Conservation (phyloP, 2,329 filamentous ascomycete species). For the Elsinoe arachidis region DNA sequence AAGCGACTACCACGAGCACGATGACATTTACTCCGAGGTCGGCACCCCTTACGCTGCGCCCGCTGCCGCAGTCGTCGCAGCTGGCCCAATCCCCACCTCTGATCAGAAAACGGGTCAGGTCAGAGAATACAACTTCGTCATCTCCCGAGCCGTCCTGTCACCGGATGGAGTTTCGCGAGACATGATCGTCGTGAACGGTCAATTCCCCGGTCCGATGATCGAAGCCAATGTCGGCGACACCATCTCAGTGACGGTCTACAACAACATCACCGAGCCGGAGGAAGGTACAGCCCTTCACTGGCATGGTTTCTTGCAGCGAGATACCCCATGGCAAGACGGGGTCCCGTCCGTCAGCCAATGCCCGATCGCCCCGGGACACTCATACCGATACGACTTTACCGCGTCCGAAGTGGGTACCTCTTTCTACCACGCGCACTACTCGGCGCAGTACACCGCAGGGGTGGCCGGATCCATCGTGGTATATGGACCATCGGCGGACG, state of each 20-base stretch:
- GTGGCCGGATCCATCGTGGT: conserved; percentile 30
- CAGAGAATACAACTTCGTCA: background rate
- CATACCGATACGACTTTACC: conserved; percentile 22
- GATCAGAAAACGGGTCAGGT: background rate
- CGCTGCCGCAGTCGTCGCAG: too few relatives aligned
- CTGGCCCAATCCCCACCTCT: too few relatives aligned
- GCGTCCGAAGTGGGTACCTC: conserved; percentile 7
- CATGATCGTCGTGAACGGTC: conserved; percentile 25
- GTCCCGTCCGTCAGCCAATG: conserved; percentile 26
- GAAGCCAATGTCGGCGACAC: conserved; percentile 29
- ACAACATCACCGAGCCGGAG: conserved; percentile 30
- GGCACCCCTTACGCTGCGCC: too few relatives aligned
- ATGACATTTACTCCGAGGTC: too few relatives aligned
- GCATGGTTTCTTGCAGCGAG: conserved; percentile 28
- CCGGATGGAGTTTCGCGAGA: conserved; percentile 16
- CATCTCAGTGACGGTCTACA: conserved; percentile 27
- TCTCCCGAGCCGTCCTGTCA: background rate
- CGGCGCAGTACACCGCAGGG: conserved; percentile 24
- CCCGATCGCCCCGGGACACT: conserved; percentile 21
- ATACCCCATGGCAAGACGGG: conserved; percentile 26
- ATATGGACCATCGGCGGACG: conserved; percentile 28
- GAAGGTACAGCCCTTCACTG: conserved; percentile 29
- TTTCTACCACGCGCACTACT: conserved; percentile 12
- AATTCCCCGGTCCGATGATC: conserved; percentile 27
- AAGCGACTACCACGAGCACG: too few relatives aligned